Conservation (phyloP, 306 rosid genomes). For the Arachis hypogaea region DNA sequence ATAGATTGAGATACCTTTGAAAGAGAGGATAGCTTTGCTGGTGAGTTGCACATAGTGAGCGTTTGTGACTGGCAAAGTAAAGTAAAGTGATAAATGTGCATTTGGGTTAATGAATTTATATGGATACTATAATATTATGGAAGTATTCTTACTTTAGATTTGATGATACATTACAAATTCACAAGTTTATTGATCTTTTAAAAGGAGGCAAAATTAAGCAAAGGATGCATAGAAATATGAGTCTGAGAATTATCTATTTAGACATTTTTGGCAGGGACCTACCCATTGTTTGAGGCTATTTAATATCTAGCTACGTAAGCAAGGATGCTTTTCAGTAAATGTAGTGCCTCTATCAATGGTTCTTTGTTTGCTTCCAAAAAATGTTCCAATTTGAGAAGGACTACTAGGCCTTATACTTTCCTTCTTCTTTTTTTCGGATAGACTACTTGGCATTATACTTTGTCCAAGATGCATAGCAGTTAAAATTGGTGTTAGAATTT, state of each 20-base stretch:
- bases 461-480: neutral
- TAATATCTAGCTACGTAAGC: neutral
- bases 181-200: constrained; percentile 11
- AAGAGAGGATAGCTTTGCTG: neutral
- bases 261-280: neutral
- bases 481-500: neutral
- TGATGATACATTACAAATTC: constrained; percentile 8
- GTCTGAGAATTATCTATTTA: neutral
- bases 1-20: no score
- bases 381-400: neutral
- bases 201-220: constrained; percentile 4
- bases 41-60: neutral
- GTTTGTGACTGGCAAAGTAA: neutral
- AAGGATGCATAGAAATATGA: neutral
- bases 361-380: constrained; percentile 3
- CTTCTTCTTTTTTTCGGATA: no score
- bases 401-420: neutral
- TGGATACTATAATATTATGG: neutral
- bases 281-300: neutral
- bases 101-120: constrained; percentile 10
- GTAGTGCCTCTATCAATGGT: constrained; percentile 12
- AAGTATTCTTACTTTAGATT: neutral
- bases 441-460: neutral
- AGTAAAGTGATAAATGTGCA: neutral
- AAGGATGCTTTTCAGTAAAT: constrained; percentile 1